Evolutionary conservation across 495 filamentous ascomycete genomes (phyloP), one percentile per base, ranked within the genome.

Genomic region (Penicillium subrubescens): DNA sequence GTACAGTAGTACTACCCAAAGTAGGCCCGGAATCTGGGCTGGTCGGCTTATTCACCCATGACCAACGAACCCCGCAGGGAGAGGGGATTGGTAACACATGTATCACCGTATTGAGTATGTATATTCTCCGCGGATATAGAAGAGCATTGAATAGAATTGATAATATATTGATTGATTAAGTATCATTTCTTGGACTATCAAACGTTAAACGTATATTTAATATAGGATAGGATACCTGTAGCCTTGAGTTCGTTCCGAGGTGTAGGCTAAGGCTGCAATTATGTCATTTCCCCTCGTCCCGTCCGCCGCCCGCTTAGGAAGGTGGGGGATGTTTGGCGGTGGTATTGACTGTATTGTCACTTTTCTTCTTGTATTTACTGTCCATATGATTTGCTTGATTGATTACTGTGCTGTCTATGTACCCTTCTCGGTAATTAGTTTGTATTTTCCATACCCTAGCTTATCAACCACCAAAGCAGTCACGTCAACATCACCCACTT

Each of bases 401-500:
- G 11, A 17, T 14, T 10, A 15, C 12, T 41, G 37, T 7, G 10
- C 44, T 12, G 3, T 12, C 8, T 1, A n/a, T 15, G 48, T 52
- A 31, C 48, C 0, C n/a, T 37, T 17, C 21, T 14, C 33, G 59
- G 59, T 52, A 54, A 50, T 59, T 12, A 2, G 7, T 15, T 10
- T 52, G 27, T 52, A 31, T 31, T 31, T 52, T 27, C 7, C 48
- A 17, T 52, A 29, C 48, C 23, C 21, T 48, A 23, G 19, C 44
- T 44, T 44, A 44, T 44, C 43, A 27, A 27, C 25, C 25, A 27
- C 25, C 25, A 15, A 50, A 25, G 23, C 31, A 70, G 71, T 74
- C 71, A 74, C 71, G 69, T 72, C 69, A 70, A 72, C 71, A 72
- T 72, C 64, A 73, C 67, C 71, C 67, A 60, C 69, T 70, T 74